Percentiles rank a stretch among this genome's conserved stretches.
These are phyloP conservation scores for Penicillium nucicola DNA, from an alignment of 495 filamentous ascomycete genomes.

Conservation along the genomic window DNA sequence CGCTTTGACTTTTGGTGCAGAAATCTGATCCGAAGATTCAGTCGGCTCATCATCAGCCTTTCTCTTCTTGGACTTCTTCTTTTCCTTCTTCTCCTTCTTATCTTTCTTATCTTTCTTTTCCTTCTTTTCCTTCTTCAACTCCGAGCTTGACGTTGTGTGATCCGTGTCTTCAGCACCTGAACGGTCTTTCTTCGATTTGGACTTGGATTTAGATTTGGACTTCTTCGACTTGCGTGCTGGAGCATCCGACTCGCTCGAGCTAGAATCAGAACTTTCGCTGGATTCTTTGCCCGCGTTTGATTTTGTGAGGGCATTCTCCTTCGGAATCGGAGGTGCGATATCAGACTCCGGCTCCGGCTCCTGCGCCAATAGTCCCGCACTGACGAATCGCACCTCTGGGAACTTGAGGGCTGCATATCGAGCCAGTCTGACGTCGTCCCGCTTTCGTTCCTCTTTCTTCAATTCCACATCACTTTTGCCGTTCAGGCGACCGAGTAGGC, in stretches of 20 bases:
- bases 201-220: constrained; percentile 21
- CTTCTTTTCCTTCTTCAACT: constrained; percentile 13
- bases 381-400: constrained; percentile 75
- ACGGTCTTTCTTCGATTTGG: constrained; percentile 22
- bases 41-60: constrained; percentile 39
- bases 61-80: constrained; percentile 50
- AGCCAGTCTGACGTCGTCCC: constrained; percentile 61
- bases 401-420: constrained; percentile 66
- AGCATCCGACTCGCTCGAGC: constrained; percentile 4
- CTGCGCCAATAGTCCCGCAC: constrained; percentile 72
- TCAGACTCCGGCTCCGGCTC: constrained; percentile 52
- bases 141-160: constrained; percentile 10
- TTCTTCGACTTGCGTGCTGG: constrained; percentile 15
- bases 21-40: constrained; percentile 6
- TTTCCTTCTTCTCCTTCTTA: constrained; percentile 40
- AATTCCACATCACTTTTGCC: constrained; percentile 72
- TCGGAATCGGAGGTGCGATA: constrained; percentile 15
- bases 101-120: too few species aligned
- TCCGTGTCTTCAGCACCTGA: constrained; percentile 13
- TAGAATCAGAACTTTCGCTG: constrained; percentile 5
- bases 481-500: constrained; percentile 82
- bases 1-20: constrained; percentile 15
- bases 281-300: constrained; percentile 16
- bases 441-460: constrained; percentile 58
- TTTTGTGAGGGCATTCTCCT: constrained; percentile 18